Evolutionary conservation across 306 rosid genomes (phyloP).

Genomic region (Parietaria judaica): DNA sequence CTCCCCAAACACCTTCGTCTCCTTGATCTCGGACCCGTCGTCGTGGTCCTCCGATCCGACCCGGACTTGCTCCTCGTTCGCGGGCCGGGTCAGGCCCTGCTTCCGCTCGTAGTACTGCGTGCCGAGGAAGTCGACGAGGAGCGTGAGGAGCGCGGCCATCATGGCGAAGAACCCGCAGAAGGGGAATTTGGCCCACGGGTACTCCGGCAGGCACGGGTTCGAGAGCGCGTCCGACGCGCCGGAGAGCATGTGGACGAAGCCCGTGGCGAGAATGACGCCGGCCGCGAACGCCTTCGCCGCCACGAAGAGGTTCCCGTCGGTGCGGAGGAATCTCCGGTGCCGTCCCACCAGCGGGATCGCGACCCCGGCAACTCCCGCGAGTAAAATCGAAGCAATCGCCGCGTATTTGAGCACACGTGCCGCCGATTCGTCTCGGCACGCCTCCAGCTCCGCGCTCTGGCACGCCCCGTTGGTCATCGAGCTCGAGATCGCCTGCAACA

Average conservation of each 20-base stretch:
- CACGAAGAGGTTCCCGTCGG: conserved; percentile 71
- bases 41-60: conserved; percentile 41
- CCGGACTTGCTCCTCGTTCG: conserved; percentile 20
- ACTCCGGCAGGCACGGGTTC: conserved; percentile 52
- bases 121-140: conserved; percentile 76
- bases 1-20: conserved; percentile 59
- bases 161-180: conserved; percentile 83
- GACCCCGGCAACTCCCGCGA: conserved; percentile 60
- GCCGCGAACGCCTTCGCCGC: conserved; percentile 88
- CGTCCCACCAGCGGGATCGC: conserved; percentile 64
- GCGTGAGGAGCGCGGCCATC: conserved; percentile 73
- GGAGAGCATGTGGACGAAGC: conserved; percentile 85
- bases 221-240: conserved; percentile 46
- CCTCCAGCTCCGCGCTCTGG: conserved; percentile 30
- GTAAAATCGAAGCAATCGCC: conserved; percentile 67
- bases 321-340: conserved; percentile 46
- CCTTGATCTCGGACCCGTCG: conserved; percentile 24
- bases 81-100: conserved; percentile 35
- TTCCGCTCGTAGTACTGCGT: conserved; percentile 86
- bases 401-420: conserved; percentile 57
- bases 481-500: conserved; percentile 29
- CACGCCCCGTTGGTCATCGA: conserved; percentile 53
- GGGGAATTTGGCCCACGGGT: conserved; percentile 83
- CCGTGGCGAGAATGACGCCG: conserved; percentile 88
- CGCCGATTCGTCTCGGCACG: conserved; percentile 58